Conservation (phyloP, 2,329 filamentous ascomycete genomes). For the Phoma sp. region DNA sequence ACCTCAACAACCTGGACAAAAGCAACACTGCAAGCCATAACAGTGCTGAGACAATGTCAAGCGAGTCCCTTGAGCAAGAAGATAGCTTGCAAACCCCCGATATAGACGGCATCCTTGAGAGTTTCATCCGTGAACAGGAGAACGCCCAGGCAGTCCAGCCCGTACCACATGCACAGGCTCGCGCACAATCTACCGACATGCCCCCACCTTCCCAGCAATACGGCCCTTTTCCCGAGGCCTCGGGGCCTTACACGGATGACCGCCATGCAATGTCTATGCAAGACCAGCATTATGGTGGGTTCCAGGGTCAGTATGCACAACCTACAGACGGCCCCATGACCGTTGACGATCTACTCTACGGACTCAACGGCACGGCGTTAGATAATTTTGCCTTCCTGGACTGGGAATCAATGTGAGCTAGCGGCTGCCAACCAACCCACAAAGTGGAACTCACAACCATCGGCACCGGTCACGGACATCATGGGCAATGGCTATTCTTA, state of each 20-base stretch:
- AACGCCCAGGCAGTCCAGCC: constrained; percentile 4
- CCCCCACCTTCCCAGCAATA: neutral
- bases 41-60: neutral
- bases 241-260: neutral
- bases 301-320: neutral
- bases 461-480: too few relatives aligned
- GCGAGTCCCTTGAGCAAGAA: constrained; percentile 20
- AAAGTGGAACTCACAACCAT: too few relatives aligned
- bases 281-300: neutral
- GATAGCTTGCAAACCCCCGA: constrained; percentile 42
- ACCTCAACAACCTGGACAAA: neutral
- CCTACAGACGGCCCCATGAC: constrained; percentile 17
- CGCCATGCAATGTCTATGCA: neutral
- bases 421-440: neutral
- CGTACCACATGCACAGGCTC: neutral
- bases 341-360: constrained; percentile 32
- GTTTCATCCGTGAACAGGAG: constrained; percentile 46
- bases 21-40: constrained; percentile 13
- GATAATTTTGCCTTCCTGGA: constrained; percentile 27
- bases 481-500: too few relatives aligned
- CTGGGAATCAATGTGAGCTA: constrained; percentile 16
- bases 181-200: neutral
- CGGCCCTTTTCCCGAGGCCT: neutral
- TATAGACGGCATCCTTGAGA: constrained; percentile 52
- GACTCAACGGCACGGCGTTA: constrained; percentile 32